phyloP scores from a whole-genome alignment of 1,139 yeast species.

The Arxiozyma telluris region DNA sequence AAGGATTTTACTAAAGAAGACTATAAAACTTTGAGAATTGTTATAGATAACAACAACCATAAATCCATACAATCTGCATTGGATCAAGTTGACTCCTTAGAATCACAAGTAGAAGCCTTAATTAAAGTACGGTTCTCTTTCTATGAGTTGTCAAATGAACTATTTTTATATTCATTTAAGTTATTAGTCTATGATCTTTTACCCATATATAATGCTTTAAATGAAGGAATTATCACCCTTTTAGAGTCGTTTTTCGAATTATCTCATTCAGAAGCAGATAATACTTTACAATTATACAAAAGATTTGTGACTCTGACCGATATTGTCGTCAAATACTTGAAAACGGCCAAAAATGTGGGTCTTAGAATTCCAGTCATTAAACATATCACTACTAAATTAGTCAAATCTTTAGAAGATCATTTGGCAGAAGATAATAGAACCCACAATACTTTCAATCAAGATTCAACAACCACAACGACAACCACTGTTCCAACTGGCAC shows the following conservation, averaged over 20 bases:
- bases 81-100: conserved; percentile 71
- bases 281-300: conserved; percentile 77
- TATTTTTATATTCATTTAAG: conserved; percentile 74
- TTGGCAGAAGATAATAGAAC: conserved; percentile 32
- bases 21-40: conserved; percentile 40
- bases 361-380: conserved; percentile 90
- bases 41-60: conserved; percentile 2
- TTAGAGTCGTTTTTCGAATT: conserved; percentile 93
- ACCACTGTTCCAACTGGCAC: conserved; percentile 7
- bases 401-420: conserved; percentile 81
- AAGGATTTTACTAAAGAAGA: conserved; percentile 77
- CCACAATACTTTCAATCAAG: conserved; percentile 50
- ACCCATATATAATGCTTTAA: conserved; percentile 77
- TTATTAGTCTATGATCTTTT: conserved; percentile 80
- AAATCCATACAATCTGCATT: conserved; percentile 73
- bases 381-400: conserved; percentile 95
- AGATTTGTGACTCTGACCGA: conserved; percentile 80
- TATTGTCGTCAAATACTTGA: conserved; percentile 76
- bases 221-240: conserved; percentile 90
- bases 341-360: conserved; percentile 86
- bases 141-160: conserved; percentile 62
- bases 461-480: neutral
- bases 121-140: conserved; percentile 69
- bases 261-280: conserved; percentile 76
- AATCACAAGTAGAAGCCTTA: conserved; percentile 68